Percentiles rank a stretch among this genome's conserved stretches.
Evolutionary conservation across 805 yeast species (phyloP).

Genomic region (Nakazawaea pomicola): DNA sequence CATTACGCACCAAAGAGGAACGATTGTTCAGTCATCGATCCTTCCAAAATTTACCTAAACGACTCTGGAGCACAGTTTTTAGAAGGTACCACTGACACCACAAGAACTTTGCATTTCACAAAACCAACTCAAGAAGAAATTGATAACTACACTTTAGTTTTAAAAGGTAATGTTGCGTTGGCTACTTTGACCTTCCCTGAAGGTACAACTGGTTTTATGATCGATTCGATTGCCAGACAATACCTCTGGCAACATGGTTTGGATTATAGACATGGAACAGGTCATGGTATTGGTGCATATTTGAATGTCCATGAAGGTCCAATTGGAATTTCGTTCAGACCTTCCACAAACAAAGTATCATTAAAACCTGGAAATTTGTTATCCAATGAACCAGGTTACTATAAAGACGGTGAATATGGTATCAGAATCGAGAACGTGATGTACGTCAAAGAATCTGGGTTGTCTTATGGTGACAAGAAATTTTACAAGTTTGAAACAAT

Average conservation of each 20-base stretch:
- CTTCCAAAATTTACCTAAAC: constrained; percentile 45
- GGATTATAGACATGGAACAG: constrained; percentile 61
- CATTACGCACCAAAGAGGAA: constrained; percentile 60
- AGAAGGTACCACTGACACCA: constrained; percentile 63
- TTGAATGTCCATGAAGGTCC: constrained; percentile 63
- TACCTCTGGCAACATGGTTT: constrained; percentile 50
- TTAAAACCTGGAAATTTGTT: constrained; percentile 50
- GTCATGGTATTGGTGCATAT: constrained; percentile 60
- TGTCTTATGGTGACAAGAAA: constrained; percentile 32
- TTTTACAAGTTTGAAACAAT: constrained; percentile 51
- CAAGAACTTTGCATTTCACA: constrained; percentile 54
- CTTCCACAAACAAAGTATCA: constrained; percentile 37
- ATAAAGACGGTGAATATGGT: constrained; percentile 56
- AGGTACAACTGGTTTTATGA: constrained; percentile 46
- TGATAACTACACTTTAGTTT: constrained; percentile 49
- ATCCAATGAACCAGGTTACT: constrained; percentile 61
- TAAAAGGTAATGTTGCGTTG: constrained; percentile 52
- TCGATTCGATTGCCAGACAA: constrained; percentile 57
- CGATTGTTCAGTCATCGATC: constrained; percentile 43
- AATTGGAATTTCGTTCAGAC: constrained; percentile 54
- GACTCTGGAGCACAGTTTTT: constrained; percentile 60
- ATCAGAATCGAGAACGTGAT: constrained; percentile 50
- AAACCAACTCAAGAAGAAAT: constrained; percentile 41
- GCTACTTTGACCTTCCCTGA: constrained; percentile 48
- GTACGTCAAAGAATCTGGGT: constrained; percentile 37